Base-by-base conservation (phyloP, 768 basidiomycete species). In the Leccinum barrowsii region DNA sequence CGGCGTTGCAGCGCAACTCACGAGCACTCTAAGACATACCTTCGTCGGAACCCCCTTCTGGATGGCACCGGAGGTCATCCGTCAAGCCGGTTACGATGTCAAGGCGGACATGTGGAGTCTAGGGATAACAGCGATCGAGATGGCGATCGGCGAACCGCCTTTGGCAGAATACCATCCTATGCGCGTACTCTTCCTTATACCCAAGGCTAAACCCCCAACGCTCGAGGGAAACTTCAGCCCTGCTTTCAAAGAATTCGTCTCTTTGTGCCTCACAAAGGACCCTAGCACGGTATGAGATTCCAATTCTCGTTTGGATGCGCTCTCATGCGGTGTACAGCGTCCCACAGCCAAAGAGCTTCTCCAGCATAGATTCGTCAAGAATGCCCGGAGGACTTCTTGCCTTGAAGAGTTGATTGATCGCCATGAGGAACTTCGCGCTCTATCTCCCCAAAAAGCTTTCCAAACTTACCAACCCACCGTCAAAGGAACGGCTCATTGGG, bases 21-120 rank as follows among this genome's bases (percentile, higher is more conserved):
- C 95, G 42, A 93, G 82, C 73, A 96, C 94, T 0, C 79, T 96
- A 52, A 85, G 96, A 50, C 95, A 98, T 70, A 99, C 97, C 0
- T 98, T 99, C 71, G 96, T 99, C 58, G 96, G 94, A 28, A 95
- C 94, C 3, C 94, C 94, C 2, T 95, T 94, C 70, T 96, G 94
- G 94, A 96, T 96, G 94, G 96, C 96, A 3, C 96, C 96, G 2
- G 96, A 98, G 73, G 96, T 98, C 56, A 98, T 98, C 66, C 87
- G 93, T 34, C 94, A 98, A 73, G 90, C 94, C 6, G 96, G 95
- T 1, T 98, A 98, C 74, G 94, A 98, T 69, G 83, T 86, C 2
- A 94, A 94, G 74, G 96, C 96, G 2, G 96, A 98, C 72, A 88
- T 98, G 80, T 98, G 96, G 96, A 94, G 92, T 70, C 77, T 98